A percentile compares a stretch with the other conserved stretches of the same genome.
phyloP scores from a whole-genome alignment of 2,329 filamentous ascomycete species.

The Exophiala sp. region DNA sequence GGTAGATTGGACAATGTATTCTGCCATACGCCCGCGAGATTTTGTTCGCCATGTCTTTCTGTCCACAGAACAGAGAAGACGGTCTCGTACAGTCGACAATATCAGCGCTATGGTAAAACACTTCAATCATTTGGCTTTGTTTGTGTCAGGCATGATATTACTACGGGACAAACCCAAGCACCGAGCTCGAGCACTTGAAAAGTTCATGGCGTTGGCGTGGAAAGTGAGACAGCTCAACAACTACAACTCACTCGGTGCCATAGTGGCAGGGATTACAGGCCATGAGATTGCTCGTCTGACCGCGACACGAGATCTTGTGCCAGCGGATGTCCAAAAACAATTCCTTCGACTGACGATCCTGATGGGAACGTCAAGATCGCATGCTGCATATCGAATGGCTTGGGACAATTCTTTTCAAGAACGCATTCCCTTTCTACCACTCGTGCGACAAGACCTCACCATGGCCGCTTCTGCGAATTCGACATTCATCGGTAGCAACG shows the following conservation, averaged over 20 bases:
- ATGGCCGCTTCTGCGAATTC: slow-evolving; percentile 88
- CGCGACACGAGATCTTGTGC: slow-evolving; percentile 74
- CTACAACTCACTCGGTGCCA: slow-evolving; percentile 92
- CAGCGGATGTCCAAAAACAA: slow-evolving; percentile 69
- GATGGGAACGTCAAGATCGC: slow-evolving; percentile 88
- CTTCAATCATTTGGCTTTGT: slow-evolving; percentile 80
- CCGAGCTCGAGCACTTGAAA: slow-evolving; percentile 83
- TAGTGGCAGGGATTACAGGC: slow-evolving; percentile 88
- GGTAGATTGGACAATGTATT: slow-evolving; percentile 98
- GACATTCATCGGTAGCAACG: slow-evolving; percentile 75
- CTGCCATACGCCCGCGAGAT: slow-evolving; percentile 86
- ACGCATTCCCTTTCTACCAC: slow-evolving; percentile 87
- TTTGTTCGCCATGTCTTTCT: slow-evolving; percentile 87
- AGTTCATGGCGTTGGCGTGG: slow-evolving; percentile 85
- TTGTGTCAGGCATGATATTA: slow-evolving; percentile 79
- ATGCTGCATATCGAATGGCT: slow-evolving; percentile 91
- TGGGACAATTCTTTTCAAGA: slow-evolving; percentile 94
- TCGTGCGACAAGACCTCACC: slow-evolving; percentile 84
- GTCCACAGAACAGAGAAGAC: slow-evolving; percentile 61
- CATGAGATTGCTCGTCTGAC: slow-evolving; percentile 78
- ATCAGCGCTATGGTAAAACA: slow-evolving; percentile 93
- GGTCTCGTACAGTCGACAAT: slow-evolving; percentile 59
- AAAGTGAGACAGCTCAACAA: slow-evolving; percentile 91
- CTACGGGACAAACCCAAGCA: slow-evolving; percentile 96
- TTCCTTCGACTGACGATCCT: slow-evolving; percentile 85